Evolutionary conservation across 2,329 filamentous ascomycete genomes (phyloP).

Genomic region (Alternaria novae-zelandiae): DNA sequence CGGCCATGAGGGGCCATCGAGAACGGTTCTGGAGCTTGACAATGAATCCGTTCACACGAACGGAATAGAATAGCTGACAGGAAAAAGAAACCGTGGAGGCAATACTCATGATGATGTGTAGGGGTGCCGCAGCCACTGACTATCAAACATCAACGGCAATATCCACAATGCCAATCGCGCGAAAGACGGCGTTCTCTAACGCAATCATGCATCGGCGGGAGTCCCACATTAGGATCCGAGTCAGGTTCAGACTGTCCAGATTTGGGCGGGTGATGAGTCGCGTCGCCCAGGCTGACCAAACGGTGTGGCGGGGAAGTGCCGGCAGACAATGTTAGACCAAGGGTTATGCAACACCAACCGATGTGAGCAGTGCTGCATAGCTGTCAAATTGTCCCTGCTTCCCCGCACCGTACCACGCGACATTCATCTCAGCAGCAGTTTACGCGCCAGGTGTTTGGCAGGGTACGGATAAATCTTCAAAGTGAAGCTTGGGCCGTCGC

Average conservation of each 20-base stretch:
- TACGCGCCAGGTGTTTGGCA: slow-evolving; percentile 1
- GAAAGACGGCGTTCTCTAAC: slow-evolving; percentile 11
- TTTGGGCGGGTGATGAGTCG: slow-evolving; percentile 8
- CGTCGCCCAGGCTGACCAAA: neutral
- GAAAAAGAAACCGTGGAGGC: neutral
- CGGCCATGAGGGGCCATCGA: slow-evolving; percentile 32
- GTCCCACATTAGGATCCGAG: slow-evolving; percentile 18
- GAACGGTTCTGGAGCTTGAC: neutral
- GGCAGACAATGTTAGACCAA: neutral
- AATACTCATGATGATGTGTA: slow-evolving; percentile 2
- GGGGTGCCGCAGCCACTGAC: slow-evolving; percentile 1
- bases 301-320: neutral
- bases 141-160: slow-evolving; percentile 10
- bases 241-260: slow-evolving; percentile 19
- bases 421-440: neutral
- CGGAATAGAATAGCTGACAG: neutral
- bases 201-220: slow-evolving; percentile 13
- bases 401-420: slow-evolving; percentile 13
- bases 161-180: slow-evolving; percentile 1
- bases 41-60: neutral
- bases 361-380: neutral
- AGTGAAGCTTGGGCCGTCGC: slow-evolving; percentile 2
- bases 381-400: slow-evolving; percentile 1
- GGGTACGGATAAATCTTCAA: slow-evolving; percentile 13
- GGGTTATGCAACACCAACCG: slow-evolving; percentile 1